These are phyloP conservation scores for Collybia sp. DNA, from an alignment of 768 basidiomycete genomes.

Conservation along the genomic window DNA sequence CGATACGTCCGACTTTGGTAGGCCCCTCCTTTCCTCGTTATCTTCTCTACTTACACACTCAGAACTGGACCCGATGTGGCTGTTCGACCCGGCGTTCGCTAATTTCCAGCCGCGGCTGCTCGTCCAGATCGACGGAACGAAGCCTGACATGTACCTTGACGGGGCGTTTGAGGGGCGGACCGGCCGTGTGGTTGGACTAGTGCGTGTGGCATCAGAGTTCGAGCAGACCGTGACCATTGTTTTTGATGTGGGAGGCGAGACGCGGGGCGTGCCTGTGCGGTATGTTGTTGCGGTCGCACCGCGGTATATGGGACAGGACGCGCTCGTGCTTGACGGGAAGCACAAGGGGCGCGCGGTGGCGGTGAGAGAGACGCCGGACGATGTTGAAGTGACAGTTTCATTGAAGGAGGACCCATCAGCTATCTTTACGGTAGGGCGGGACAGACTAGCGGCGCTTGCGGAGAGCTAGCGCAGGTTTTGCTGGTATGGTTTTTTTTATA, in stretches of 20 bases:
- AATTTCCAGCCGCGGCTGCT: constrained; percentile 3
- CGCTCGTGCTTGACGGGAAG: constrained; percentile 42
- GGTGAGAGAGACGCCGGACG: constrained; percentile 29
- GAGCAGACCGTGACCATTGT: constrained; percentile 19
- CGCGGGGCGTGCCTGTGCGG: constrained; percentile 29
- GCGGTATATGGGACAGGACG: constrained; percentile 35
- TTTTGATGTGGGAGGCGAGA: constrained; percentile 24
- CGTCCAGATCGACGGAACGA: constrained; percentile 14
- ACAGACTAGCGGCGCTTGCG: constrained; percentile 28
- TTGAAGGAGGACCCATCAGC: constrained; percentile 25
- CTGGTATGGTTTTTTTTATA: too few species aligned
- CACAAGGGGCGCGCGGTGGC: constrained; percentile 38
- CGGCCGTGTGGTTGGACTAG: constrained; percentile 21
- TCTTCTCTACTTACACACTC: constrained; percentile 1
- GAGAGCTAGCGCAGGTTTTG: constrained; percentile 6
- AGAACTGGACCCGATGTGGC: constrained; percentile 12
- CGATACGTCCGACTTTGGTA: constrained; percentile 6
- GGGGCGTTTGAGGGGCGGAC: constrained; percentile 23
- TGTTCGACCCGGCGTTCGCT: constrained; percentile 14
- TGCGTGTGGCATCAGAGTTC: constrained; percentile 18
- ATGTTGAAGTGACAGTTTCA: constrained; percentile 29
- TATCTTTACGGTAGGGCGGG: constrained; percentile 30
- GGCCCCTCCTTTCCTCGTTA: constrained; percentile 1
- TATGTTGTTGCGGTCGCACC: constrained; percentile 40
- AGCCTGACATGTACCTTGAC: constrained; percentile 20